Conservation (phyloP, 2,329 filamentous ascomycete genomes). For the Fusarium solani-melongenae region DNA sequence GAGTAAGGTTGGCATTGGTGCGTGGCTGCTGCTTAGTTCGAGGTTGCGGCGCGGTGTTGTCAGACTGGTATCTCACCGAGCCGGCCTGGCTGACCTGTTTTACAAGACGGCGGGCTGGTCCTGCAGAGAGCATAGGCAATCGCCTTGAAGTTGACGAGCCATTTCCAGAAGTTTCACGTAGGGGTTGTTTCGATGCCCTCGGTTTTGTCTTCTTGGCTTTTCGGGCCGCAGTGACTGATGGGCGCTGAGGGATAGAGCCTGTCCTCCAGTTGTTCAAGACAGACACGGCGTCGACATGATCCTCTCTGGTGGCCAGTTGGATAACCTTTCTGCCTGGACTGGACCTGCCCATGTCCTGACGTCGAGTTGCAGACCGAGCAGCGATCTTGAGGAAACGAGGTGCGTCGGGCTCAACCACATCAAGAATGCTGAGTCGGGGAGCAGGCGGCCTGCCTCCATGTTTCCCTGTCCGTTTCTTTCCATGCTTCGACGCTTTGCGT, state of each 20-base stretch:
- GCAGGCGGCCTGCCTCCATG: conserved; percentile 38
- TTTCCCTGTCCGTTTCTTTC: conserved; percentile 9
- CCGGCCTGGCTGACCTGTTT: conserved; percentile 44
- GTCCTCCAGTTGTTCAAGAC: conserved; percentile 66
- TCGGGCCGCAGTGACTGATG: conserved; percentile 45
- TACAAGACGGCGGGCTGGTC: conserved; percentile 42
- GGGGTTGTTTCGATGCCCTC: conserved; percentile 19
- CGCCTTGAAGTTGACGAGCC: conserved; percentile 8
- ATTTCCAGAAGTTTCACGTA: conserved; percentile 41
- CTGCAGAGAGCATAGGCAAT: background rate
- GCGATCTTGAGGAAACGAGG: conserved; percentile 71
- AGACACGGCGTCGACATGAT: conserved; percentile 67
- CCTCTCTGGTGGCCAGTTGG: conserved; percentile 68
- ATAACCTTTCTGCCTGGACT: conserved; percentile 68
- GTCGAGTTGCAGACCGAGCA: conserved; percentile 64
- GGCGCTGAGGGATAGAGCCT: conserved; percentile 61
- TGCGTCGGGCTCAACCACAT: conserved; percentile 64
- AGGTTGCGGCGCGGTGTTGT: background rate
- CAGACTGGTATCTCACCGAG: conserved; percentile 41
- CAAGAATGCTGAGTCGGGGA: conserved; percentile 70
- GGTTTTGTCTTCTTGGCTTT: conserved; percentile 21
- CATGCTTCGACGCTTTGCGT: conserved; percentile 4
- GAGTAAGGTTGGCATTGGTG: conserved; percentile 1
- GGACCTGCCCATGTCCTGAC: conserved; percentile 61
- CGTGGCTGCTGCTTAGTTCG: conserved; percentile 4